Conservation (phyloP, 305 asterid species). For the Fraxinus paxiana region DNA sequence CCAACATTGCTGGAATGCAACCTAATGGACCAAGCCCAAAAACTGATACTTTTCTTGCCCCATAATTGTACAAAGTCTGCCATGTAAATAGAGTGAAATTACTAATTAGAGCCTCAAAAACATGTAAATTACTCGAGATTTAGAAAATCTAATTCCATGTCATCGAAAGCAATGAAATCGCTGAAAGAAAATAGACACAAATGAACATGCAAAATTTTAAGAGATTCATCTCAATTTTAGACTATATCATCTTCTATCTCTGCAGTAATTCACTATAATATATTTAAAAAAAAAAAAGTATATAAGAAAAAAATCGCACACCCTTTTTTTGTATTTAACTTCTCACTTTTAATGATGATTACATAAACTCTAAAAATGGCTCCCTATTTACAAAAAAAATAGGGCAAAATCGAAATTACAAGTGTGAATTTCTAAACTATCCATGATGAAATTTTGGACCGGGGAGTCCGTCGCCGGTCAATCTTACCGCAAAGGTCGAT, state of each 20-base stretch:
- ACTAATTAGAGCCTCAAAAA: not conserved
- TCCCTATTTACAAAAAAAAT: no score
- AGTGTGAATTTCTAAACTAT: no score
- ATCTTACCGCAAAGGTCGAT: not conserved
- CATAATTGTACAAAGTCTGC: conserved; percentile 36
- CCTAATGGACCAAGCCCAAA: conserved; percentile 39
- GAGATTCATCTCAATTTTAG: not conserved
- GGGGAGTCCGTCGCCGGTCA: not conserved
- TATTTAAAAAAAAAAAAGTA: no score
- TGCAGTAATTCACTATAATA: no score
- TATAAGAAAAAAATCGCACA: no score
- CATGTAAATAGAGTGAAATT: not conserved
- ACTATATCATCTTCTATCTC: not conserved
- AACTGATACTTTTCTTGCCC: conserved; percentile 43
- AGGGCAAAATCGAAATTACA: no score
- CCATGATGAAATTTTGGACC: no score
- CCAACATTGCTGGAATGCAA: conserved; percentile 29
- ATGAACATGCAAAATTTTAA: no score
- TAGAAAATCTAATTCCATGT: not conserved
- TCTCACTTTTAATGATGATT: no score
- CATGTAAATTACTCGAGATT: not conserved
- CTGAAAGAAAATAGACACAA: not conserved
- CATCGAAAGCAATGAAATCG: no score
- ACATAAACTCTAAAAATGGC: no score
- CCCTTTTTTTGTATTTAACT: no score